Percentiles rank a stretch among this genome's conserved stretches.
Conservation (phyloP, 108 stramenopile genomes). For the Ochromonas danica region DNA sequence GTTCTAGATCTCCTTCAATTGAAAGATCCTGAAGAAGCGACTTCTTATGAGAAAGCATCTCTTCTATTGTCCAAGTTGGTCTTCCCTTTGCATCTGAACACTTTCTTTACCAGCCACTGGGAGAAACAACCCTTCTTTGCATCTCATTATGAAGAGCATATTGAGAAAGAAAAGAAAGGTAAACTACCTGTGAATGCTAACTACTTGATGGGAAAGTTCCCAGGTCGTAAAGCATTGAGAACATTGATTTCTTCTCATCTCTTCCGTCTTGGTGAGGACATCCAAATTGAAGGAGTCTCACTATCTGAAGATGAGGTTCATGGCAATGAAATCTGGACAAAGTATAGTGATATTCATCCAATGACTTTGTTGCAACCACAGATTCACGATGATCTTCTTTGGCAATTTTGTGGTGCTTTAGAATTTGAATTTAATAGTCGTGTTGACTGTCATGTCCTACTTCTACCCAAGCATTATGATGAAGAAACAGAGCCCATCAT, state of each 20-base stretch:
- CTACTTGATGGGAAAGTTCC: background rate
- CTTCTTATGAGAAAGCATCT: background rate
- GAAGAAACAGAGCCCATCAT: background rate
- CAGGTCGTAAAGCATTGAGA: background rate
- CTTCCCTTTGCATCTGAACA: background rate
- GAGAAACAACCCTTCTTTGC: constrained; percentile 4
- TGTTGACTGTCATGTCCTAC: background rate
- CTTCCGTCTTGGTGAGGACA: background rate
- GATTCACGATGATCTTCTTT: background rate
- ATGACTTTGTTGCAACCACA: background rate
- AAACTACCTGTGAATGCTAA: constrained; percentile 4
- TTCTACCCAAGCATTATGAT: background rate
- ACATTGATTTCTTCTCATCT: background rate
- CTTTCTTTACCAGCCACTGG: constrained; percentile 2
- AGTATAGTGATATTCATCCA: background rate
- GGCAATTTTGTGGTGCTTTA: background rate
- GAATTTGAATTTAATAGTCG: constrained; percentile 22
- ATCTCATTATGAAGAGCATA: background rate
- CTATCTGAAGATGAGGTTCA: background rate
- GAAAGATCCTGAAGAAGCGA: background rate
- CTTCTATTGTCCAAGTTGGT: background rate
- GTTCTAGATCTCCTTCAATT: constrained; percentile 5
- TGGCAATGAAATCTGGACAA: background rate
- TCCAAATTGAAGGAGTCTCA: background rate
- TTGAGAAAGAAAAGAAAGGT: background rate